A percentile compares a stretch with the other conserved stretches of the same genome.
Evolutionary conservation across 371 early-diverging fungal genomes (phyloP).

Genomic region (Mucor irregularis): DNA sequence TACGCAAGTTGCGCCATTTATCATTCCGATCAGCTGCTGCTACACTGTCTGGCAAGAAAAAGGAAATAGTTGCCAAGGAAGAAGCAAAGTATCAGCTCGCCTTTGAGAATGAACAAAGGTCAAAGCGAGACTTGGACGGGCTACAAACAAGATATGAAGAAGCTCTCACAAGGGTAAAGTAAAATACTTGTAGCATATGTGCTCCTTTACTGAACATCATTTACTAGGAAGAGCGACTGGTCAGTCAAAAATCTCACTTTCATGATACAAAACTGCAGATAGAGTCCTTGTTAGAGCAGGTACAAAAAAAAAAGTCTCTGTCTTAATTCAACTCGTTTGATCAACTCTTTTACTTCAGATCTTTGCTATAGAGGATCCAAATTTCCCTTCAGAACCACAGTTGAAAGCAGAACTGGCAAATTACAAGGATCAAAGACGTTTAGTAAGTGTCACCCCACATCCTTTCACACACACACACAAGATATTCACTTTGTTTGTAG

Average conservation of each 20-base stretch:
- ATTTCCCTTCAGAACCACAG: constrained; percentile 32
- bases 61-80: constrained; percentile 32
- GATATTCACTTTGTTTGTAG: constrained; percentile 12
- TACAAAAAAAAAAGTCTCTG: not conserved
- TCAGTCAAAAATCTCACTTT: constrained; percentile 16
- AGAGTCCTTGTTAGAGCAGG: constrained; percentile 20
- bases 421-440: constrained; percentile 24
- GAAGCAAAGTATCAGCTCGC: constrained; percentile 43
- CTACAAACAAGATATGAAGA: constrained; percentile 3
- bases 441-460: constrained; percentile 27
- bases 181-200: not conserved
- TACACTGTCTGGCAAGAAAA: constrained; percentile 42
- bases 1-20: constrained; percentile 39
- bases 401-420: constrained; percentile 31
- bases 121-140: constrained; percentile 32
- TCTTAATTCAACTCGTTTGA: not conserved
- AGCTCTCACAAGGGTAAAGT: not conserved
- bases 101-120: constrained; percentile 43
- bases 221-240: constrained; percentile 8
- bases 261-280: constrained; percentile 8
- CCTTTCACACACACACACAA: not conserved
- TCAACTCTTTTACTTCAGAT: constrained; percentile 17
- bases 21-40: constrained; percentile 43
- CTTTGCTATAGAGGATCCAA: constrained; percentile 21
- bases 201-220: not conserved